Base-by-base conservation (phyloP, 768 basidiomycete species). In the Leccinum subgranulosum region DNA sequence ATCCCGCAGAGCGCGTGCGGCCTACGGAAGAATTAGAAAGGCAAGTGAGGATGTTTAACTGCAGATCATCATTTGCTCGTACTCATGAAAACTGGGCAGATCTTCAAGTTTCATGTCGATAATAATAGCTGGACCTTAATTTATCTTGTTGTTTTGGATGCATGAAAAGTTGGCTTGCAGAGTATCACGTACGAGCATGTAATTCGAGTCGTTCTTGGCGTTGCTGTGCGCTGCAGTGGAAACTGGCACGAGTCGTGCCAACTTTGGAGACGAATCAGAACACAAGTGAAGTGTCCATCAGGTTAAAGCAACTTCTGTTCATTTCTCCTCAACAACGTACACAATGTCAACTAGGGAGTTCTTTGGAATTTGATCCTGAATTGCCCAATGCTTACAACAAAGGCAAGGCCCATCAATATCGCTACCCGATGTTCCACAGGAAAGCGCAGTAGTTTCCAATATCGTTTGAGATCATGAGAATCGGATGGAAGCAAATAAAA, bases 1-100 rank as follows among this genome's bases (percentile, higher is more conserved):
- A 59, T 73, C 31, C 47, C 55, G 23, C 19, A 27, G 3, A 53
- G 41, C 2, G 28, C 25, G 5, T 70, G 70, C 1, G 53, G 50
- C 2, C n/a, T 72, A 28, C 58, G 15, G 59, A 41, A 31, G 15
- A 15, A 9, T 9, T 33, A 41, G 11, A 45, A 19, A 41, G 43
- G 56, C 39, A 27, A 46, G 49, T 4, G 11, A 49, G 27, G 6
- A 19, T 4, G n/a, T 56, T 31, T 21, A n/a, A 33, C 11, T 1
- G 11, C 9, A 10, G n/a, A 19, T 21, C 11, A 28, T 19, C 27
- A 53, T 49, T 36, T 56, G 51, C 55, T 53, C n/a, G 8, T 21
- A 23, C 19, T 41, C 29, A 21, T n/a, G 48, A 25, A 36, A 1
- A n/a, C 31, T 15, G 11, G 19, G 8, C 43, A 51, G 48, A 34